Conservation (phyloP, 2,329 filamentous ascomycete genomes). For the Trichothecium roseum region DNA sequence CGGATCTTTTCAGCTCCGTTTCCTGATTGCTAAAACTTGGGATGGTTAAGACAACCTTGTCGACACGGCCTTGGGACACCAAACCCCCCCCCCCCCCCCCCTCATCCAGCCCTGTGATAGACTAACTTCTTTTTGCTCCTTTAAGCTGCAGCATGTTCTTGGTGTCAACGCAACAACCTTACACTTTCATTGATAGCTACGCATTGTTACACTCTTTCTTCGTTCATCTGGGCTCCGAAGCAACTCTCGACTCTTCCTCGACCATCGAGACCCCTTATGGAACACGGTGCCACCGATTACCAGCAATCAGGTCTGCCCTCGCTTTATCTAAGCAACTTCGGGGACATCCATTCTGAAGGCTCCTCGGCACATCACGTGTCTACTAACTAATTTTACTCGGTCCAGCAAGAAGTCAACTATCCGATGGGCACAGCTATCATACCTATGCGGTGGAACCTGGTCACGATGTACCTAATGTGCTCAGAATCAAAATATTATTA, state of each 20-base stretch:
- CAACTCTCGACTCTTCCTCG: constrained; percentile 14
- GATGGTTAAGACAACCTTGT: constrained; percentile 16
- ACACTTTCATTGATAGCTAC: constrained; percentile 7
- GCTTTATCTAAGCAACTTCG: constrained; percentile 56
- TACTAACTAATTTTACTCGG: constrained; percentile 74
- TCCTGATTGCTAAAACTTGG: constrained; percentile 10
- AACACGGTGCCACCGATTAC: constrained; percentile 61
- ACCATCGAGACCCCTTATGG: constrained; percentile 32
- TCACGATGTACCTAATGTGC: constrained; percentile 90
- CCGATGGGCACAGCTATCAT: constrained; percentile 72
- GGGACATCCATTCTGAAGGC: constrained; percentile 72
- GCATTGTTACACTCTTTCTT: constrained; percentile 8
- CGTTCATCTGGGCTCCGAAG: constrained; percentile 12
- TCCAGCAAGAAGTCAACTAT: constrained; percentile 72
- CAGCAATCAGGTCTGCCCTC: constrained; percentile 83
- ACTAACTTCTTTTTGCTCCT: constrained; percentile 6
- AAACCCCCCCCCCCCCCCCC: too few species aligned
- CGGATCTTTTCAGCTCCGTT: constrained; percentile 2
- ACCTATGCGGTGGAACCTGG: constrained; percentile 80
- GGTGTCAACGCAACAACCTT: constrained; percentile 20
- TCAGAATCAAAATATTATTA: too few species aligned
- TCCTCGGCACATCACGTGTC: constrained; percentile 82
- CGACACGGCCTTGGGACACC: constrained; percentile 18
- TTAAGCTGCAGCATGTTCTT: constrained; percentile 23
- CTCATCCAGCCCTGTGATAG: too few species aligned